Percentiles rank a stretch among this genome's conserved stretches.
These are phyloP conservation scores for Boletus pseudopeckii DNA, from an alignment of 768 basidiomycete genomes.

Conservation along the genomic window DNA sequence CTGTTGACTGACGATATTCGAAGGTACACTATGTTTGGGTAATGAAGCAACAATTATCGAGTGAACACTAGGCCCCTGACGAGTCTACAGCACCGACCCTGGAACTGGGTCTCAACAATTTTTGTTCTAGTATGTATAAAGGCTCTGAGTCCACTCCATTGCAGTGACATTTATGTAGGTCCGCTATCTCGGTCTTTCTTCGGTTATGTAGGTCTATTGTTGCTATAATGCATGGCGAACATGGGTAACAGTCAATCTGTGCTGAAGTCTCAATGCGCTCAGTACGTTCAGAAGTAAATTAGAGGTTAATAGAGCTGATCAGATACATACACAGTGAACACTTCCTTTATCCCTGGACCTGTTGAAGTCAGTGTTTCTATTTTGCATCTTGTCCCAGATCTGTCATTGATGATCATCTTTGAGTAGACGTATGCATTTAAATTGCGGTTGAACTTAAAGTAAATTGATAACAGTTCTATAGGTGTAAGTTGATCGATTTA, in stretches of 20 bases:
- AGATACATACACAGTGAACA: neutral
- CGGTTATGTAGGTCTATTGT: neutral
- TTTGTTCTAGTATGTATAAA: neutral
- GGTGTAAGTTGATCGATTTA: too few relatives aligned
- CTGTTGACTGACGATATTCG: neutral
- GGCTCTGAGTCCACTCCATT: too few relatives aligned
- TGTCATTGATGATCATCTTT: too few relatives aligned
- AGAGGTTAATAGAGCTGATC: neutral
- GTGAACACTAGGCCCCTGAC: neutral
- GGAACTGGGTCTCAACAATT: constrained; percentile 1
- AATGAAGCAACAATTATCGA: neutral
- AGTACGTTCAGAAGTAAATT: neutral
- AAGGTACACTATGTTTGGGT: constrained; percentile 17
- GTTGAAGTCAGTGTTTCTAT: neutral
- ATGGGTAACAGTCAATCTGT: too few relatives aligned
- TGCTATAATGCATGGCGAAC: too few relatives aligned
- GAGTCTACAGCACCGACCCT: neutral
- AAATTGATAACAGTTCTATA: too few relatives aligned
- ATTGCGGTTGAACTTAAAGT: too few relatives aligned
- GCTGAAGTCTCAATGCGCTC: too few relatives aligned
- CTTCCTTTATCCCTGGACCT: neutral
- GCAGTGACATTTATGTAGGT: neutral
- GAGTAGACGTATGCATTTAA: neutral
- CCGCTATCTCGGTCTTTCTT: neutral
- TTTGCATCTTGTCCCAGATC: neutral